Evolutionary conservation across 2,329 filamentous ascomycete genomes (phyloP).

Genomic region (Apiospora malaysiana): DNA sequence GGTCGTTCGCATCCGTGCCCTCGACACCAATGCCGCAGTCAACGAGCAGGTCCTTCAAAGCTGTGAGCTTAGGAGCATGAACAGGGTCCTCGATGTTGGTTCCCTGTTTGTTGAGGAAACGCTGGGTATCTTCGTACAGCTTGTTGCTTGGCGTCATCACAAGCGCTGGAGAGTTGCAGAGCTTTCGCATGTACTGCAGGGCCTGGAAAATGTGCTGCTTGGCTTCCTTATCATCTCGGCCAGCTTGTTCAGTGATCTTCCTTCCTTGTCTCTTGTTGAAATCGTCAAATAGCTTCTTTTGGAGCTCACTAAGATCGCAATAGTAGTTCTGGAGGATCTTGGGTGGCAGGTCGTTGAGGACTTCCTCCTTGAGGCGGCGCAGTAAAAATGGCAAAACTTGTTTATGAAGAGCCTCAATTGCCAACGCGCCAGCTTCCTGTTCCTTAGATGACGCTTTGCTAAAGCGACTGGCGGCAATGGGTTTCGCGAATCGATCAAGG

Average conservation of each 20-base stretch:
- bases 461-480: conserved; percentile 91
- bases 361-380: conserved; percentile 95
- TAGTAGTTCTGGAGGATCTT: conserved; percentile 99
- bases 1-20: conserved; percentile 63
- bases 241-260: conserved; percentile 82
- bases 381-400: conserved; percentile 96
- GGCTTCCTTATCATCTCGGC: conserved; percentile 84
- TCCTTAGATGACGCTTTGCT: conserved; percentile 98
- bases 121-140: conserved; percentile 87
- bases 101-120: conserved; percentile 76
- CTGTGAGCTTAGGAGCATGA: conserved; percentile 92
- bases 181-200: conserved; percentile 98
- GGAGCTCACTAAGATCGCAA: conserved; percentile 93
- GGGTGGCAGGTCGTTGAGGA: conserved; percentile 91
- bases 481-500: conserved; percentile 91
- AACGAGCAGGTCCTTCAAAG: conserved; percentile 90
- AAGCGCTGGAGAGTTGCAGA: conserved; percentile 95
- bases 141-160: conserved; percentile 95
- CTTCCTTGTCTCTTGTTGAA: conserved; percentile 94
- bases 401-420: conserved; percentile 98
- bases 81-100: conserved; percentile 82
- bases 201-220: conserved; percentile 99
- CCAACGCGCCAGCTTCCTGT: conserved; percentile 93
- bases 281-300: conserved; percentile 94
- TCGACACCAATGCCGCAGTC: conserved; percentile 95